phyloP scores from a whole-genome alignment of 2,329 filamentous ascomycete genomes.

The Pseudogymnoascus sp. region DNA sequence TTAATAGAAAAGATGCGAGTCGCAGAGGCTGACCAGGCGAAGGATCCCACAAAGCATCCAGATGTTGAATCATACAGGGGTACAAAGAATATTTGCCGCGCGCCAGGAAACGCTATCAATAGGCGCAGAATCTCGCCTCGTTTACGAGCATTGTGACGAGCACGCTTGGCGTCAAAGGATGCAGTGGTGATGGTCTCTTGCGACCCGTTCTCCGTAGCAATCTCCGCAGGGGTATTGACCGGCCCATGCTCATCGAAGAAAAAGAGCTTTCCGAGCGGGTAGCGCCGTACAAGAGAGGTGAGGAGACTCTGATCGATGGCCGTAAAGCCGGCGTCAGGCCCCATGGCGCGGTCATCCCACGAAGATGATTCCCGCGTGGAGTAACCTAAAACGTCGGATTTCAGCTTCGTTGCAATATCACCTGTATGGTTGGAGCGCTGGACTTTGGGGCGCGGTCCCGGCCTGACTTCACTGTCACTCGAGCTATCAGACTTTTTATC shows the following conservation, averaged over 20 bases:
- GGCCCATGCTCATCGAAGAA: not conserved
- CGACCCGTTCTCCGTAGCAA: not conserved
- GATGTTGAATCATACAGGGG: conserved; percentile 27
- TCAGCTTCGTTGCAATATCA: not conserved
- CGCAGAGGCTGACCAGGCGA: conserved; percentile 24
- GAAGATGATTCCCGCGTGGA: conserved; percentile 17
- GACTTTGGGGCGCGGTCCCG: not conserved
- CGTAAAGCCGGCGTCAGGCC: conserved; percentile 13
- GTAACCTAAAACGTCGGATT: conserved; percentile 19
- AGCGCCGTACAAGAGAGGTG: not conserved
- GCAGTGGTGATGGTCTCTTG: not conserved
- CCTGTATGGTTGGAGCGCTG: not conserved
- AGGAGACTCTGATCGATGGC: conserved; percentile 16
- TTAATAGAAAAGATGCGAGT: conserved; percentile 22
- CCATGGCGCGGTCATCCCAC: conserved; percentile 15
- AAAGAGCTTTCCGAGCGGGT: not conserved
- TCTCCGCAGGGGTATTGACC: not conserved
- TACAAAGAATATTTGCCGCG: conserved; percentile 26
- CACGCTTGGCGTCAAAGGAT: not conserved
- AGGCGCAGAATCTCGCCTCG: not conserved
- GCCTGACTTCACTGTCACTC: conserved; percentile 14
- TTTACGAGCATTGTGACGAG: conserved; percentile 7
- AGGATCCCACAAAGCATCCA: conserved; percentile 23
- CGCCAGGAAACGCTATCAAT: conserved; percentile 18
- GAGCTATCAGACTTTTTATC: conserved; percentile 12